A percentile compares a stretch with the other conserved stretches of the same genome.
Evolutionary conservation across 176 grass and related monocot genomes (phyloP).

Genomic region (Tillandsia leiboldiana): DNA sequence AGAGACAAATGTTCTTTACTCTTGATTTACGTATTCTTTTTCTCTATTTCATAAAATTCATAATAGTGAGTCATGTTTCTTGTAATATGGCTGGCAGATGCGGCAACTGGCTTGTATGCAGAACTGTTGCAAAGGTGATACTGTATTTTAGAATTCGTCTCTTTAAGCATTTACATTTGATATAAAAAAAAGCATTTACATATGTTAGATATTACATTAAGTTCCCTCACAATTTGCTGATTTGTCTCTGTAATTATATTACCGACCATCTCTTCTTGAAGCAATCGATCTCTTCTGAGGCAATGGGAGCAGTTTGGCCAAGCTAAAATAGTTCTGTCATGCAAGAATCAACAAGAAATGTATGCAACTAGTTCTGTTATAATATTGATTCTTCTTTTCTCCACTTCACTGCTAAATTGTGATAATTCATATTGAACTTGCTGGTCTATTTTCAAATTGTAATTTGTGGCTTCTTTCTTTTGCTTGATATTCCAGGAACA

Average conservation of each 20-base stretch:
- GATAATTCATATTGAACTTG: conserved; percentile 1
- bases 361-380: conserved; percentile 15
- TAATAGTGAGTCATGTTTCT: not conserved
- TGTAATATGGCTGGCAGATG: conserved; percentile 50
- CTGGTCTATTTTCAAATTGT: not conserved
- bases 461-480: not conserved
- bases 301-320: conserved; percentile 94
- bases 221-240: not conserved
- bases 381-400: not conserved
- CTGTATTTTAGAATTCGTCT: conserved; percentile 34
- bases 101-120: conserved; percentile 81
- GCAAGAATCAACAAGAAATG: conserved; percentile 99
- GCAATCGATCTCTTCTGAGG: conserved; percentile 60
- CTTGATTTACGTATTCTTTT: not conserved
- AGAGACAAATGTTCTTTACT: no score
- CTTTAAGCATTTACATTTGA: conserved; percentile 35
- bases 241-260: not conserved
- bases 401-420: not conserved
- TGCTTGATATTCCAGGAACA: conserved; percentile 42
- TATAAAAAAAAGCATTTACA: not conserved
- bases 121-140: conserved; percentile 70
- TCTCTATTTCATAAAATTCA: not conserved
- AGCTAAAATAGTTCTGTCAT: conserved; percentile 89
- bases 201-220: not conserved
- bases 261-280: conserved; percentile 23